Percentiles rank a stretch among this genome's conserved stretches.
phyloP scores from a whole-genome alignment of 352 stramenopile genomes.

The Globisporangium megalacanthum region DNA sequence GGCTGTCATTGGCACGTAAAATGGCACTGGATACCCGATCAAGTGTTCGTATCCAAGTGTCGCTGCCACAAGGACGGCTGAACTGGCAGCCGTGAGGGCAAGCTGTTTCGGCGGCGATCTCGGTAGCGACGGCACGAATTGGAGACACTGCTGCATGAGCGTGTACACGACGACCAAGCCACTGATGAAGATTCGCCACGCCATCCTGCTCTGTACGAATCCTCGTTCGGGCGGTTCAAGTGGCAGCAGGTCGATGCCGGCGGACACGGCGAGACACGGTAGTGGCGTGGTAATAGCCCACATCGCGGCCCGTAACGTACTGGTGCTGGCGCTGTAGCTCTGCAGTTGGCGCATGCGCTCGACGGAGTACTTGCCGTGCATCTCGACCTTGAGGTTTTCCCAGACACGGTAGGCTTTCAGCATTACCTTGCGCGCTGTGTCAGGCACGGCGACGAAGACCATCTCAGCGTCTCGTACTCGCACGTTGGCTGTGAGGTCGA shows the following conservation, averaged over 20 bases:
- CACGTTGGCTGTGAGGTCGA: too few species aligned
- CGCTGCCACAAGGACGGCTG: too few species aligned
- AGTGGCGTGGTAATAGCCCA: not conserved
- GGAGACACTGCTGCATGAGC: not conserved
- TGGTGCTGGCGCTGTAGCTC: not conserved
- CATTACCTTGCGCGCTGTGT: too few species aligned
- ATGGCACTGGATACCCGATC: slow-evolving; percentile 26
- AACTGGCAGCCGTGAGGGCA: not conserved
- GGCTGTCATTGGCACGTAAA: slow-evolving; percentile 20
- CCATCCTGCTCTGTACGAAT: not conserved
- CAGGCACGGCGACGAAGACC: too few species aligned
- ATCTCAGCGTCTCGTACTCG: too few species aligned
- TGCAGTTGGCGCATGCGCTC: slow-evolving; percentile 8
- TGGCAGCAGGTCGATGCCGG: not conserved
- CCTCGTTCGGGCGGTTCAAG: slow-evolving; percentile 3
- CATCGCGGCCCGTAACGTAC: too few species aligned
- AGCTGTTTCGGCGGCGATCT: not conserved
- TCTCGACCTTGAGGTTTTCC: slow-evolving; percentile 11
- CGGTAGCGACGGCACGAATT: not conserved
- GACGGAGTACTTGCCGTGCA: slow-evolving; percentile 20
- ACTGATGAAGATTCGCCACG: not conserved
- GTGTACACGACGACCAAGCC: not conserved
- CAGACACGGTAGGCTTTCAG: not conserved
- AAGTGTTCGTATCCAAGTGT: not conserved
- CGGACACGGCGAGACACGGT: not conserved